These are phyloP conservation scores for Pleurotus tuber-regium DNA, from an alignment of 768 basidiomycete genomes.

Conservation along the genomic window DNA sequence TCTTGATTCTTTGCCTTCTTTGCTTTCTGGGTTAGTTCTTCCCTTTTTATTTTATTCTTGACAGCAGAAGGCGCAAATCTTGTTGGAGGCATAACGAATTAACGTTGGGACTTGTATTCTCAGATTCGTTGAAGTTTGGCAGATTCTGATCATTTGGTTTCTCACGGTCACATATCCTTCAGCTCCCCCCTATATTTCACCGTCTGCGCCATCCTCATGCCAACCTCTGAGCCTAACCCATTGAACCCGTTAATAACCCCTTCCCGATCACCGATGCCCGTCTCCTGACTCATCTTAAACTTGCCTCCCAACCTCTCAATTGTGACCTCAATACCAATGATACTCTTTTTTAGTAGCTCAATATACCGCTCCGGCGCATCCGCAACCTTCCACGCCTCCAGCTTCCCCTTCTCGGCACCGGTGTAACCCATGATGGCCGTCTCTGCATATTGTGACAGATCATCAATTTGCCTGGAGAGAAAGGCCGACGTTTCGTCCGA, in stretches of 20 bases:
- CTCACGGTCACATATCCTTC: background rate
- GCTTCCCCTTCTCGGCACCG: background rate
- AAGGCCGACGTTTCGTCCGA: conserved; percentile 16
- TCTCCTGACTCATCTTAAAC: conserved; percentile 26
- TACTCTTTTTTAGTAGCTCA: conserved; percentile 23
- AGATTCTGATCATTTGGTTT: too few relatives aligned
- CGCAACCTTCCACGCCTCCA: conserved; percentile 16
- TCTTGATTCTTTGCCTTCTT: conserved; percentile 78
- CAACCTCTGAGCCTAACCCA: conserved; percentile 16
- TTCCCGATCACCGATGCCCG: conserved; percentile 17
- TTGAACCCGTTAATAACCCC: conserved; percentile 20
- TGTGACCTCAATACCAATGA: conserved; percentile 23
- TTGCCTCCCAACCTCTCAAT: conserved; percentile 20
- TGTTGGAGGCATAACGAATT: conserved; percentile 53
- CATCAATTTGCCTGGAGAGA: conserved; percentile 12
- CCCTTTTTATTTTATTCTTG: conserved; percentile 86
- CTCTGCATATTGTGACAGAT: conserved; percentile 16
- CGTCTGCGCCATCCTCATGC: conserved; percentile 15
- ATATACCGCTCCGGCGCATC: conserved; percentile 21
- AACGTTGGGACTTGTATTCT: too few relatives aligned
- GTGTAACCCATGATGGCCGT: conserved; percentile 14
- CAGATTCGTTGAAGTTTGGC: too few relatives aligned
- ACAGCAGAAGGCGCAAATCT: conserved; percentile 68
- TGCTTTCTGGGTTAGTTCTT: conserved; percentile 67
- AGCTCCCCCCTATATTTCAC: conserved; percentile 4